Evolutionary conservation across 1,284 basidiomycete genomes (phyloP), one percentile per base, ranked within the genome.

Genomic region (Marasmius oreades): DNA sequence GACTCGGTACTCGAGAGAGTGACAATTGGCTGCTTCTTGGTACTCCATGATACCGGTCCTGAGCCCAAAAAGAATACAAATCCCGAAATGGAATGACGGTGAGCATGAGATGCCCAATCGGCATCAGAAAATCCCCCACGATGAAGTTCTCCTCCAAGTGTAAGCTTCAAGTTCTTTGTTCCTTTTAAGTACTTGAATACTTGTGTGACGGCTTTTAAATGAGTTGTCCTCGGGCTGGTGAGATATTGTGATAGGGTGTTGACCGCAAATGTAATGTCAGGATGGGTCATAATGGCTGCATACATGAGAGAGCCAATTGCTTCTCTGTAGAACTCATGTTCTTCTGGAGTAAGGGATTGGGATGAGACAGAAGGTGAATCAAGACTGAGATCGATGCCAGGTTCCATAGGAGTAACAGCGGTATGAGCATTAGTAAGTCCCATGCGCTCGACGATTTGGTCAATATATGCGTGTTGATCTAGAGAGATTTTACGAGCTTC

Each of bases 1-100:
- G 75, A 69, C 53, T 75, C 73, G 1, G 67, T 67, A 5, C 70
- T 71, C 4, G 76, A 77, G 5, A 64, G 55, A 0, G n/a, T n/a
- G n/a, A n/a, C n/a, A n/a, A n/a, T n/a, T n/a, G n/a, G n/a, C n/a
- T n/a, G n/a, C n/a, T n/a, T 63, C 34, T 68, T 67, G 5, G 64
- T 69, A 26, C 54, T 57, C 75, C 74, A 77, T 20, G 62, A 62
- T 37, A 76, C 61, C 6, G 67, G 63, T 23, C 64, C 66, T 18
- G 18, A 37, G 2, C 60, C 63, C 24, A 67, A 16, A 22, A 61
- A 60, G 44, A 65, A 66, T 2, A 44, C 55, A 45, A 63, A 70
- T 2, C 68, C 68, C 0, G 61, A 61, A 28, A 66, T 63, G 3
- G 66, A 68, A 42, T 59, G 57, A n/a, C 63, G 53, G 45, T 66